Evolutionary conservation across 2,329 filamentous ascomycete species (phyloP), one percentile per base, ranked within the genome.

Genomic region (Apiospora rasikravindrae): DNA sequence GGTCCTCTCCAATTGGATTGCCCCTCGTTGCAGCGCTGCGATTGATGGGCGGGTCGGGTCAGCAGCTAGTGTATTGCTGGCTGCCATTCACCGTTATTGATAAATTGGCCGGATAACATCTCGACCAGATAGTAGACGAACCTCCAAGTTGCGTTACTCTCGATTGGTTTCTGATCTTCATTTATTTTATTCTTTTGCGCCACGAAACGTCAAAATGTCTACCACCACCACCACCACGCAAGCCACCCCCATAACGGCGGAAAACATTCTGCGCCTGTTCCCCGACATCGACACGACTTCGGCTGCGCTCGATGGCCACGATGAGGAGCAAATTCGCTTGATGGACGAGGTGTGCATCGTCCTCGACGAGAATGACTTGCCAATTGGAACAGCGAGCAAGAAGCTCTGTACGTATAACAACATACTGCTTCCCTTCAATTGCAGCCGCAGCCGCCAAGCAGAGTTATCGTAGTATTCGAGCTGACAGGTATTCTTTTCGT

Each of bases 261-360:
- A 96, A 78, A 94, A 93, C 79, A 94, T 99, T 78, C 88, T 96
- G 73, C 91, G 91, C 74, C 89, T 98, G 68, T 98, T 98, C 83
- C 94, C 95, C 70, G 95, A 98, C 81, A 90, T 91, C 82, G 87
- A 93, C 83, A 91, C 90, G 73, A 89, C 87, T 80, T 91, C 92
- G 75, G 88, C 90, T 70, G 94, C 94, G 72, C 88, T 98, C 64
- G 92, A 92, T 71, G 96, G 96, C 69, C 97, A 98, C 86, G 95
- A 98, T 86, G 96, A 94, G 82, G 96, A 98, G 87, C 96, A 99
- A 86, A 98, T 98, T 79, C 92, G 96, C 69, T 86, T 99, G 79
- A 99, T 99, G 96, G 96, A 99, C 80, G 96, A 98, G 86, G 93
- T 98, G 69, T 99, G 96, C 88, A 98, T 99, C 81, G 96, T 99